A percentile compares a stretch with the other conserved stretches of the same genome.
phyloP scores from a whole-genome alignment of 148 eudicot genomes.

The Hydrangea macrophylla region DNA sequence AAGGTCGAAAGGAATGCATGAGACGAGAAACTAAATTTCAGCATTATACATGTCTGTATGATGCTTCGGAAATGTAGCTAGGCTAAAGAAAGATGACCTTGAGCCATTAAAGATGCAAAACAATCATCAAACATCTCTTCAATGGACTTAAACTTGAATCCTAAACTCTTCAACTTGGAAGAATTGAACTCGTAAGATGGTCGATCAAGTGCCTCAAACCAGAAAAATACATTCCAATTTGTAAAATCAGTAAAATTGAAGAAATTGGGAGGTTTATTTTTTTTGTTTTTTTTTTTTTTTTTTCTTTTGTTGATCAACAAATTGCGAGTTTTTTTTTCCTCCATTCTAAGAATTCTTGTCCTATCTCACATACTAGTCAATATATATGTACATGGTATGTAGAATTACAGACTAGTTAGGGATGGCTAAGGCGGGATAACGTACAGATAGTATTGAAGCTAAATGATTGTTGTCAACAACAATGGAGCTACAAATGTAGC shows the following conservation, averaged over 20 bases:
- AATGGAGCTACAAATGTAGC: constrained; percentile 77
- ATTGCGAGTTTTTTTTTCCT: too few relatives aligned
- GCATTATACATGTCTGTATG: too few relatives aligned
- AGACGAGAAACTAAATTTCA: too few relatives aligned
- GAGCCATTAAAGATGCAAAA: constrained; percentile 49
- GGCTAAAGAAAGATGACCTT: constrained; percentile 52
- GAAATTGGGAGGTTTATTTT: too few relatives aligned
- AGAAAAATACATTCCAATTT: constrained; percentile 22
- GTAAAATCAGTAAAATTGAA: too few relatives aligned
- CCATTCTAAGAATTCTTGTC: too few relatives aligned
- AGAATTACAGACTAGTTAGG: constrained; percentile 45
- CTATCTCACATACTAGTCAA: too few relatives aligned
- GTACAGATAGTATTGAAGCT: constrained; percentile 44
- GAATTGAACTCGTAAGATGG: constrained; percentile 71
- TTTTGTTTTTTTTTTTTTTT: too few relatives aligned
- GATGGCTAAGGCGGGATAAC: constrained; percentile 68
- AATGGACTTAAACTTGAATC: constrained; percentile 76
- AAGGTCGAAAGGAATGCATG: too few relatives aligned
- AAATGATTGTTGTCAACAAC: constrained; percentile 65
- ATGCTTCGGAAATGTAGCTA: neutral
- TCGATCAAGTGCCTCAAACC: constrained; percentile 59
- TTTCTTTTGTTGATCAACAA: too few relatives aligned
- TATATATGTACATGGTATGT: too few relatives aligned
- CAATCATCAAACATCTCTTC: constrained; percentile 94
- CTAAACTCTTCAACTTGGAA: constrained; percentile 59